Evolutionary conservation across 2,329 filamentous ascomycete species (phyloP).

Genomic region (Microdochium bolleyi): DNA sequence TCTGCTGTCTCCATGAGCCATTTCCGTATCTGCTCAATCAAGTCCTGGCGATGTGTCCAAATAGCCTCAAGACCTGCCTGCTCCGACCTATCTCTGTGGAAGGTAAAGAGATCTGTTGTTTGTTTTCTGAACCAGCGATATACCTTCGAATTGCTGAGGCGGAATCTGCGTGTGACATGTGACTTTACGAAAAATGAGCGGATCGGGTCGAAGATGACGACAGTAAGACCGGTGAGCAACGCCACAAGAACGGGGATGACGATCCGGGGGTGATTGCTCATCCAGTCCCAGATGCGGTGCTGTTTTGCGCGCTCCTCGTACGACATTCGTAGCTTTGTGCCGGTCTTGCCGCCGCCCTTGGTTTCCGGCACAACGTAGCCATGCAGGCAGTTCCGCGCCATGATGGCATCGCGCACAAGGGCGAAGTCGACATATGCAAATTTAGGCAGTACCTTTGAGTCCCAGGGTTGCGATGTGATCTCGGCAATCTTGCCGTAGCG

Average conservation of each 20-base stretch:
- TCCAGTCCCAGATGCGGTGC: slow-evolving; percentile 80
- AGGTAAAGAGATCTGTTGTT: slow-evolving; percentile 56
- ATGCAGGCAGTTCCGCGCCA: slow-evolving; percentile 89
- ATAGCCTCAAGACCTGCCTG: slow-evolving; percentile 69
- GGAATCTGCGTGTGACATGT: slow-evolving; percentile 72
- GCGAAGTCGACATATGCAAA: slow-evolving; percentile 76
- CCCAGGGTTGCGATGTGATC: slow-evolving; percentile 72
- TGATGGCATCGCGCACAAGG: slow-evolving; percentile 66
- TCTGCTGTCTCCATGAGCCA: slow-evolving; percentile 86
- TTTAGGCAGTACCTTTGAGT: slow-evolving; percentile 77
- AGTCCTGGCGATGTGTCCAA: slow-evolving; percentile 77
- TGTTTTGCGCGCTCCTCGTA: slow-evolving; percentile 75
- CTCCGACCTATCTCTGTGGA: slow-evolving; percentile 48
- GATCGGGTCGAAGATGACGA: slow-evolving; percentile 89
- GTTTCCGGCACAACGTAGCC: slow-evolving; percentile 65
- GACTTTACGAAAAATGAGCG: slow-evolving; percentile 86
- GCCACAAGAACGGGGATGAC: slow-evolving; percentile 79
- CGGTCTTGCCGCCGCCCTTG: slow-evolving; percentile 64
- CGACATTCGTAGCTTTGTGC: slow-evolving; percentile 71
- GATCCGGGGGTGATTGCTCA: slow-evolving; percentile 77
- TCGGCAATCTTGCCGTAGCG: slow-evolving; percentile 86
- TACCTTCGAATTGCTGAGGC: slow-evolving; percentile 63
- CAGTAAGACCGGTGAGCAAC: slow-evolving; percentile 72
- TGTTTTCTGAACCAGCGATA: slow-evolving; percentile 78
- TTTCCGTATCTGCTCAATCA: slow-evolving; percentile 73